Base-by-base conservation (phyloP, 148 eudicot genomes). In the Cornus controversa region DNA sequence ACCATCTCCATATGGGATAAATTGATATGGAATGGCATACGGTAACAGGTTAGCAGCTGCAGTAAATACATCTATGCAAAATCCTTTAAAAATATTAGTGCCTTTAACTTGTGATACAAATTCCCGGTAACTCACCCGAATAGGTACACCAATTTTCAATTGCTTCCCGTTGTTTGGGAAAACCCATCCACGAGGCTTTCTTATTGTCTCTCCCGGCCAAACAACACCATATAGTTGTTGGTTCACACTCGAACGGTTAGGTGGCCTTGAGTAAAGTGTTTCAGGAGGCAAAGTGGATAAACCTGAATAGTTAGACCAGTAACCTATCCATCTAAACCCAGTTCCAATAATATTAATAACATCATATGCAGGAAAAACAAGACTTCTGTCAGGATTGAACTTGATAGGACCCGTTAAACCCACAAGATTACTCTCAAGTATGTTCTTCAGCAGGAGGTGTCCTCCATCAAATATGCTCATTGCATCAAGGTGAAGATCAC, bases 111-210 rank as follows among this genome's bases (percentile, higher is more conserved):
- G 89, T 28, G 99, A 89, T 81, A 93, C 97, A 84, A 91, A 93
- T 77, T 93, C 99, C 80, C 77, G 68, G 67, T 86, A 96, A 82
- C 93, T 88, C 34, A 80, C 92, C 6, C 99, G 89, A 69, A 58
- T 74, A 20, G 99, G 99, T 69, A 96, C 97, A 45, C 91, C 99
- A 77, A 96, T 90, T 73, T 70, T 90, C 81, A 96, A 50, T 53
- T 63, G 87, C 83, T 82, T 84, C 74, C 99, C 99, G 63, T 87
- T 89, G 74, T 84, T 90, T 23, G 99, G 98, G 81, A 96, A 96
- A 80, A 91, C 94, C 97, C 99, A 96, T 47, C 99, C 99, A 80
- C 99, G 97, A 66, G 99, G 99, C 27, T 72, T 79, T 20, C 70
- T 57, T 20, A 84, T 83, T 23, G 92, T 75, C 28, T 93, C 92